Conservation (phyloP, 2,329 filamentous ascomycete species). For the Metarhizium album region DNA sequence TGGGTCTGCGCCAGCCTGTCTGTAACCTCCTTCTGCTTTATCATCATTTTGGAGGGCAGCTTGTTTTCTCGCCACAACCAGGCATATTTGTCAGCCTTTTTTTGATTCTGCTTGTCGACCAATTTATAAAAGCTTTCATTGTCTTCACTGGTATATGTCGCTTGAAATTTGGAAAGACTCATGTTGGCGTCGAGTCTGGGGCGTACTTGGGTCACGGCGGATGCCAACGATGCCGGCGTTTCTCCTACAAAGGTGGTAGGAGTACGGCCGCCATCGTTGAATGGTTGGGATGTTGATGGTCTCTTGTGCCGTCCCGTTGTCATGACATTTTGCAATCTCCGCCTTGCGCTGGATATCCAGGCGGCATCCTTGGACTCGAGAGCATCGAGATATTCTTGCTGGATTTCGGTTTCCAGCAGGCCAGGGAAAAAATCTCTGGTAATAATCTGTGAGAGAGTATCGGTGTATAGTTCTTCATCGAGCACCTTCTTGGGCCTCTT, state of each 20-base stretch:
- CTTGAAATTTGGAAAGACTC: constrained; percentile 76
- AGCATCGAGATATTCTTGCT: constrained; percentile 87
- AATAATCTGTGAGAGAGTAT: constrained; percentile 86
- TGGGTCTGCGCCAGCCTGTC: constrained; percentile 36
- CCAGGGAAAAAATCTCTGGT: constrained; percentile 95
- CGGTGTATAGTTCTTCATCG: constrained; percentile 88
- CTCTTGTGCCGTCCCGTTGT: constrained; percentile 51
- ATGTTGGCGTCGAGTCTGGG: constrained; percentile 60
- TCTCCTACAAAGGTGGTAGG: constrained; percentile 59
- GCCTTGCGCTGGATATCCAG: constrained; percentile 78
- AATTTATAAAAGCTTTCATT: constrained; percentile 95
- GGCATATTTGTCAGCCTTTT: constrained; percentile 70
- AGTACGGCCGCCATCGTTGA: constrained; percentile 36
- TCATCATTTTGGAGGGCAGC: constrained; percentile 67
- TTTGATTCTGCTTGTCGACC: constrained; percentile 81
- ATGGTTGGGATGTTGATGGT: constrained; percentile 14
- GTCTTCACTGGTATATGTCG: constrained; percentile 92
- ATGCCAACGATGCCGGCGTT: constrained; percentile 55
- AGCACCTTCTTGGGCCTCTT: constrained; percentile 82
- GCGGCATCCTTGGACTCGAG: constrained; percentile 72
- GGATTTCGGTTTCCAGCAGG: constrained; percentile 71
- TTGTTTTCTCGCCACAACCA: constrained; percentile 90
- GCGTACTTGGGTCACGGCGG: constrained; percentile 26
- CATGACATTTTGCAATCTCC: constrained; percentile 66
- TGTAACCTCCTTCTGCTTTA: constrained; percentile 54